These are phyloP conservation scores for Entoloma clypeatum DNA, from an alignment of 1,284 basidiomycete genomes.

Conservation along the genomic window DNA sequence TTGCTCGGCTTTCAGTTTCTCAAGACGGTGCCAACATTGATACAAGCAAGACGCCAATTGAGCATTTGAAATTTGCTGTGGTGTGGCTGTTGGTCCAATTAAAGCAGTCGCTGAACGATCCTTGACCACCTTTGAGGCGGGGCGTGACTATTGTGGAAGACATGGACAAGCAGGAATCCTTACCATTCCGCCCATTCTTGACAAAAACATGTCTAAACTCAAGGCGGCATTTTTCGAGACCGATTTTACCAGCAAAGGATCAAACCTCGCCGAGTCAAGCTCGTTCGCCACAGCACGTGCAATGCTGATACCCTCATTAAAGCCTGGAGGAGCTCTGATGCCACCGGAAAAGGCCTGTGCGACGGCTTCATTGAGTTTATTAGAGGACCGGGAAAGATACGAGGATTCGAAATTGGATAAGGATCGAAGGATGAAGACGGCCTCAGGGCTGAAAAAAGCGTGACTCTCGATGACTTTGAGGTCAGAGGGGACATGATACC, in stretches of 20 bases:
- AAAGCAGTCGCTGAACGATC: conserved; percentile 79
- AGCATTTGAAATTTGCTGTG: conserved; percentile 74
- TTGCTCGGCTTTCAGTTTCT: conserved; percentile 70
- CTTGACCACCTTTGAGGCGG: conserved; percentile 57
- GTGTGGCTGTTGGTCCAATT: conserved; percentile 72
- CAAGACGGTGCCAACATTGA: conserved; percentile 70
- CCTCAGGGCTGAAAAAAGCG: conserved; percentile 68
- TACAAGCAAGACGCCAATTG: conserved; percentile 77
- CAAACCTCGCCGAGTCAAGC: conserved; percentile 89
- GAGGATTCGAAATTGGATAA: conserved; percentile 78
- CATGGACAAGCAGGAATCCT: conserved; percentile 24
- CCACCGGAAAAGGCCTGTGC: conserved; percentile 70
- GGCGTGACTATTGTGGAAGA: conserved; percentile 4
- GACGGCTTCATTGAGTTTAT: conserved; percentile 76
- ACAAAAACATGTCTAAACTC: conserved; percentile 63
- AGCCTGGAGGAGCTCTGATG: conserved; percentile 64
- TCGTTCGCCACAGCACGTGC: conserved; percentile 82
- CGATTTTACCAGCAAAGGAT: conserved; percentile 78
- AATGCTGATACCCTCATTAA: conserved; percentile 72
- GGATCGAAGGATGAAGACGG: conserved; percentile 80
- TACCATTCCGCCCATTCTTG: conserved; percentile 66
- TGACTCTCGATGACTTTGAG: not conserved
- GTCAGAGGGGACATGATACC: not conserved
- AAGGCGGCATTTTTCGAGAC: conserved; percentile 72
- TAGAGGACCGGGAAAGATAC: conserved; percentile 82